These are phyloP conservation scores for Mycena galericulata DNA, from an alignment of 768 basidiomycete species.

Conservation along the genomic window DNA sequence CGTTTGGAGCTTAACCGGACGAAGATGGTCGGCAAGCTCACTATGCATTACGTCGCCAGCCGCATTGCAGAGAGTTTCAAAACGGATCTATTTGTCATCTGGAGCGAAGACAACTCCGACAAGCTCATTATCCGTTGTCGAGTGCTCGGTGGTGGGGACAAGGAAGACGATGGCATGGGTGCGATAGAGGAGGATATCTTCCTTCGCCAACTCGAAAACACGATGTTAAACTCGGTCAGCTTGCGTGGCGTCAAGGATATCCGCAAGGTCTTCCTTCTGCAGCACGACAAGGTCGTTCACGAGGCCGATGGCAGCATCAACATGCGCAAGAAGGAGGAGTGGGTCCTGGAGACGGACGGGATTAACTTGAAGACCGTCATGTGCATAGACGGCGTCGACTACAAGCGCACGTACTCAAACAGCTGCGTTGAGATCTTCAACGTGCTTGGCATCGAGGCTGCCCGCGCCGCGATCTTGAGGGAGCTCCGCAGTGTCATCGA, in stretches of 20 bases:
- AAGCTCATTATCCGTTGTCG: conserved; percentile 98
- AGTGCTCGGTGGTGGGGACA: conserved; percentile 85
- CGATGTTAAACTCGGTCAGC: conserved; percentile 95
- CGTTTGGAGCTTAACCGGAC: conserved; percentile 97
- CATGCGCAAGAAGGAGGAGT: conserved; percentile 79
- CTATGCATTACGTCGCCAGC: conserved; percentile 94
- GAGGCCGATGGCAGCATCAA: conserved; percentile 74
- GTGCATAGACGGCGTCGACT: conserved; percentile 95
- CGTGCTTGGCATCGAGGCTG: conserved; percentile 96
- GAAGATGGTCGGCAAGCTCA: conserved; percentile 97
- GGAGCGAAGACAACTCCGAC: conserved; percentile 98
- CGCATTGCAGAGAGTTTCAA: conserved; percentile 96
- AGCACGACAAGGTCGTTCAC: conserved; percentile 83
- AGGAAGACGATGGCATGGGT: conserved; percentile 85
- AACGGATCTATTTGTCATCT: conserved; percentile 96
- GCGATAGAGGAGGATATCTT: conserved; percentile 93
- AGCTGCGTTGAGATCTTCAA: conserved; percentile 95
- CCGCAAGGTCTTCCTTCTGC: conserved; percentile 91
- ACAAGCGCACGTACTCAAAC: conserved; percentile 94
- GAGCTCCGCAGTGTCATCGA: conserved; percentile 97
- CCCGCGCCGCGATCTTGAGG: conserved; percentile 92
- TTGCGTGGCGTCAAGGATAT: conserved; percentile 94
- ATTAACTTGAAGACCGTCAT: conserved; percentile 73
- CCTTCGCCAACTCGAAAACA: conserved; percentile 94
- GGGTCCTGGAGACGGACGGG: conserved; percentile 98